phyloP scores from a whole-genome alignment of 495 filamentous ascomycete genomes.

The Pyronema domesticum region DNA sequence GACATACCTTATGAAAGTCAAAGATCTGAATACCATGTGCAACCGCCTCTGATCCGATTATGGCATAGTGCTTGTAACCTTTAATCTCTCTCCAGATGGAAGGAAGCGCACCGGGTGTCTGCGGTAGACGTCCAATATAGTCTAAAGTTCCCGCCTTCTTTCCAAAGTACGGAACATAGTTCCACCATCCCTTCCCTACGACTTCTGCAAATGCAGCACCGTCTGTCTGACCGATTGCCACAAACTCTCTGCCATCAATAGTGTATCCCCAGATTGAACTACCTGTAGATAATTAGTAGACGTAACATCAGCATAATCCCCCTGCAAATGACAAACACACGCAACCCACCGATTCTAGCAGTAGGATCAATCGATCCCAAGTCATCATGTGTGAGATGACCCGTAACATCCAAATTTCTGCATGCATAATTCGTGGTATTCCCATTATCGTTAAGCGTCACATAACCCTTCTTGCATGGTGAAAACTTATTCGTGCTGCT shows the following conservation, averaged over 20 bases:
- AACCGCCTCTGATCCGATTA: conserved; percentile 34
- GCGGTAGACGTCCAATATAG: conserved; percentile 40
- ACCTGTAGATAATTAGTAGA: not conserved
- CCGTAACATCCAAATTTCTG: conserved; percentile 12
- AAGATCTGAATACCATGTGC: conserved; percentile 37
- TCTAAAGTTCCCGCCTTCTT: conserved; percentile 31
- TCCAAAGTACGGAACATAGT: conserved; percentile 7
- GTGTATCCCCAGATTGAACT: conserved; percentile 30
- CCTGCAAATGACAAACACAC: no score
- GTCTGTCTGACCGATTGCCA: conserved; percentile 38
- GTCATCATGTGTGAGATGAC: conserved; percentile 11
- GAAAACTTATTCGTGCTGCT: conserved; percentile 8
- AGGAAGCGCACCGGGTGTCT: conserved; percentile 17
- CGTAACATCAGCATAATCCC: not conserved
- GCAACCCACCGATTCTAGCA: conserved; percentile 5
- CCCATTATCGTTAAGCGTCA: not conserved
- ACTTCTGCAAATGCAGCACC: conserved; percentile 41
- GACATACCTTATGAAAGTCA: conserved; percentile 26
- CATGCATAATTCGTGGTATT: conserved; percentile 4
- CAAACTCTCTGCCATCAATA: conserved; percentile 36
- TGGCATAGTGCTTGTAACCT: conserved; percentile 30
- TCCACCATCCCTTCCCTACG: conserved; percentile 21
- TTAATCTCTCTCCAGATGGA: conserved; percentile 35
- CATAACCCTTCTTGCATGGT: conserved; percentile 4
- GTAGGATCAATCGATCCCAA: conserved; percentile 5